phyloP scores from a whole-genome alignment of 768 basidiomycete species.

The Pulveroboletus ravenelii region DNA sequence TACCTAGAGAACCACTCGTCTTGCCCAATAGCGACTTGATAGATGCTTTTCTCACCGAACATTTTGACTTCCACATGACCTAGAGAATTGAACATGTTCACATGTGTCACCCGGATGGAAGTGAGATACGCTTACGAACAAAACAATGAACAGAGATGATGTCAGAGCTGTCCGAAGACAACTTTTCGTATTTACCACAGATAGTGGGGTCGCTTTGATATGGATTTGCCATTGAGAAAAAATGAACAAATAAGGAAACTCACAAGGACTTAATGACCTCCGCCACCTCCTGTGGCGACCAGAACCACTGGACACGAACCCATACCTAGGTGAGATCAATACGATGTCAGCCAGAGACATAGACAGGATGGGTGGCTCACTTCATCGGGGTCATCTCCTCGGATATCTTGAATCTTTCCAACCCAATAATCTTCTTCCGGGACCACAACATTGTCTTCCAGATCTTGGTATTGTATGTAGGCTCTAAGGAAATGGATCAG shows the following conservation, averaged over 20 bases:
- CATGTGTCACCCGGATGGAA: neutral
- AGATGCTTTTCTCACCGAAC: slow-evolving; percentile 37
- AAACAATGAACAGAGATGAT: slow-evolving; percentile 43
- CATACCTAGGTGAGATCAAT: slow-evolving; percentile 39
- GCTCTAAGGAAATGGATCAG: slow-evolving; percentile 23
- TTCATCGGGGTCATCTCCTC: slow-evolving; percentile 27
- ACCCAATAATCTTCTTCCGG: slow-evolving; percentile 48
- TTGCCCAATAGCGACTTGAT: slow-evolving; percentile 37
- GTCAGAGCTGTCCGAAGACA: slow-evolving; percentile 47
- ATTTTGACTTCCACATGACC: slow-evolving; percentile 31
- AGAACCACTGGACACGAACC: slow-evolving; percentile 53
- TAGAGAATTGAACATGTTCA: slow-evolving; percentile 10
- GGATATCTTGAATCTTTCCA: slow-evolving; percentile 44
- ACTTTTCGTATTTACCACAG: slow-evolving; percentile 46
- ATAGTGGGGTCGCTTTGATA: slow-evolving; percentile 33
- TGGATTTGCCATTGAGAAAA: neutral
- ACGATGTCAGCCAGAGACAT: neutral
- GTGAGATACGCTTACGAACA: slow-evolving; percentile 33
- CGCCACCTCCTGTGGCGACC: slow-evolving; percentile 44
- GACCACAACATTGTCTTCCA: slow-evolving; percentile 1
- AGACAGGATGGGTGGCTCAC: slow-evolving; percentile 14
- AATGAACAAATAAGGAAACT: slow-evolving; percentile 12
- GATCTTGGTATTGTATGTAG: slow-evolving; percentile 24
- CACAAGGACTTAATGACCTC: slow-evolving; percentile 46
- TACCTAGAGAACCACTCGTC: slow-evolving; percentile 48